phyloP scores from a whole-genome alignment of 345 rosid species.

The Combretum micranthum region DNA sequence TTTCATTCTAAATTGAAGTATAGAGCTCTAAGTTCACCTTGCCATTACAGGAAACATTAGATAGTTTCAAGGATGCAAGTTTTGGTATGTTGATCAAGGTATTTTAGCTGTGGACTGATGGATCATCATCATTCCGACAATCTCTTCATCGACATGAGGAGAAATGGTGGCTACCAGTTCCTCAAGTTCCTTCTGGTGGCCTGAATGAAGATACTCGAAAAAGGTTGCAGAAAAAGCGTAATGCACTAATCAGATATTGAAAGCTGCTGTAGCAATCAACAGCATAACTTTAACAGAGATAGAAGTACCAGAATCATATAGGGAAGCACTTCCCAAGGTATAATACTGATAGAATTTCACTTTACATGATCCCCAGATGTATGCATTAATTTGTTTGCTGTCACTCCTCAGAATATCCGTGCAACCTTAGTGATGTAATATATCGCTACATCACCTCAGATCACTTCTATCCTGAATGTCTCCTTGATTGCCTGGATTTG shows the following conservation, averaged over 20 bases:
- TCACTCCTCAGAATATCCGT: slow-evolving; percentile 2
- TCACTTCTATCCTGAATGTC: slow-evolving; percentile 7
- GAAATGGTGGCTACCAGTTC: slow-evolving; percentile 48
- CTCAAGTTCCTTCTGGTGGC: slow-evolving; percentile 33
- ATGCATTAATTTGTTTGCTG: not conserved
- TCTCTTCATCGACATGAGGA: slow-evolving; percentile 30
- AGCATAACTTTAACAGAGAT: slow-evolving; percentile 27
- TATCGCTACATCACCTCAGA: slow-evolving; percentile 12
- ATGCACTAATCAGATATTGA: slow-evolving; percentile 37
- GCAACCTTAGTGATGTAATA: slow-evolving; percentile 7
- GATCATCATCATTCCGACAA: slow-evolving; percentile 28
- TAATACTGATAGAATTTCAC: not conserved
- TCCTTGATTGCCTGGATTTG: slow-evolving; percentile 16
- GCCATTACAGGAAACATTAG: slow-evolving; percentile 25
- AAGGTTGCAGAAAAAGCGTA: slow-evolving; percentile 28
- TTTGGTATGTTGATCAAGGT: slow-evolving; percentile 38
- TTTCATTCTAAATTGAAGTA: not conserved
- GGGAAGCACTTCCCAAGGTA: slow-evolving; percentile 43
- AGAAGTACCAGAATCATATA: slow-evolving; percentile 34
- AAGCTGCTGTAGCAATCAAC: slow-evolving; percentile 40
- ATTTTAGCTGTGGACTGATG: slow-evolving; percentile 14
- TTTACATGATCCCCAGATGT: not conserved
- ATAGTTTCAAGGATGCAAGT: slow-evolving; percentile 24
- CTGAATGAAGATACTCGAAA: slow-evolving; percentile 29
- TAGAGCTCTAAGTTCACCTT: too few species aligned